A percentile compares a stretch with the other conserved stretches of the same genome.
These are phyloP conservation scores for Luffa acutangula DNA, from an alignment of 306 rosid species.

Conservation along the genomic window DNA sequence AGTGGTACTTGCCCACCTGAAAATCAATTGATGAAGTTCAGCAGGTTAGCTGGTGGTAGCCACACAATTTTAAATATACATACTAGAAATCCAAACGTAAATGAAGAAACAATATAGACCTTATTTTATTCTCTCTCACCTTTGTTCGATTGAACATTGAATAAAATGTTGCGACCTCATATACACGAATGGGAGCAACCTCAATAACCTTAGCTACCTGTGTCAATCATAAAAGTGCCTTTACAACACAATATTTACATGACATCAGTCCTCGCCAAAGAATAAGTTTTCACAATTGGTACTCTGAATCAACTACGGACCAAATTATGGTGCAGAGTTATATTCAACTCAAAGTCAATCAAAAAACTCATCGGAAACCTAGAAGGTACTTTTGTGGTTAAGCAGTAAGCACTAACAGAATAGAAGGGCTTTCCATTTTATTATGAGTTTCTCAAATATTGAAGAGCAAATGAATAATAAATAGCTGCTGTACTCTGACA, in stretches of 20 bases:
- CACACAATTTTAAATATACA: conserved; percentile 1
- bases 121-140: conserved; percentile 31
- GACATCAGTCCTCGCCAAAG: neutral
- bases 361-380: neutral
- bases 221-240: conserved; percentile 25
- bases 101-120: neutral
- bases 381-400: neutral
- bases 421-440: neutral
- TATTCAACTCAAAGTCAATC: neutral
- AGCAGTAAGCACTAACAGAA: neutral
- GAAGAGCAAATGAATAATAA: neutral
- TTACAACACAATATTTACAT: conserved; percentile 5
- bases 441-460: neutral
- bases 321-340: neutral
- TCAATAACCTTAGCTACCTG: conserved; percentile 88
- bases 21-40: conserved; percentile 21
- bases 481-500: neutral
- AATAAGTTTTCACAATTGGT: neutral
- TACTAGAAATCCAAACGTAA: neutral
- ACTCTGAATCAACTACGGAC: neutral
- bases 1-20: conserved; percentile 92
- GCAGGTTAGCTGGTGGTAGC: neutral
- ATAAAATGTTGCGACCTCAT: conserved; percentile 95
- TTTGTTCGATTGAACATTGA: conserved; percentile 91
- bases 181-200: conserved; percentile 92